A percentile compares a stretch with the other conserved stretches of the same genome.
phyloP scores from a whole-genome alignment of 169 alveolate species.

The Babesia ovata region DNA sequence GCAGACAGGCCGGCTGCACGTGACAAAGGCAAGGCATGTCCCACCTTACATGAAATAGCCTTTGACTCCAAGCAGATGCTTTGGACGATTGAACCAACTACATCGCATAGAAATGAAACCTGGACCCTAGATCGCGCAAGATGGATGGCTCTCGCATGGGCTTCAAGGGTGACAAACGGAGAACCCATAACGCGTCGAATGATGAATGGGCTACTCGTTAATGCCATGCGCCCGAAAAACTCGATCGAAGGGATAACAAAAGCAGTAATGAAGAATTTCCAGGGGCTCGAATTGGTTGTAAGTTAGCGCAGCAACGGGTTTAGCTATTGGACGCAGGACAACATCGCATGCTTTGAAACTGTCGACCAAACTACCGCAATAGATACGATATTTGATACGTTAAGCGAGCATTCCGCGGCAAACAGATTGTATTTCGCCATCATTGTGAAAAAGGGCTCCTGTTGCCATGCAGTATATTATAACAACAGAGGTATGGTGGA shows the following conservation, averaged over 20 bases:
- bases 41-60: not conserved
- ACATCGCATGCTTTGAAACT: conserved; percentile 39
- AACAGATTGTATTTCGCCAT: conserved; percentile 33
- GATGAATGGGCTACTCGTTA: conserved; percentile 30
- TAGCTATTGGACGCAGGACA: conserved; percentile 26
- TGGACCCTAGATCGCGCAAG: conserved; percentile 30
- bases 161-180: conserved; percentile 50
- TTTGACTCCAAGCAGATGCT: conserved; percentile 9
- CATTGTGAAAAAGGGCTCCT: conserved; percentile 9
- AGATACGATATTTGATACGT: conserved; percentile 37
- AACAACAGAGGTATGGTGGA: conserved; percentile 44
- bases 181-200: conserved; percentile 44
- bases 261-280: conserved; percentile 44
- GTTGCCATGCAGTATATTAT: conserved; percentile 40
- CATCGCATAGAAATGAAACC: not conserved
- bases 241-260: conserved; percentile 26
- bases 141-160: conserved; percentile 64
- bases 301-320: not conserved
- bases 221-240: conserved; percentile 29
- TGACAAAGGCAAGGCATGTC: conserved; percentile 22
- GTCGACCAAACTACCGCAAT: conserved; percentile 49
- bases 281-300: conserved; percentile 55
- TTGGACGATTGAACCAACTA: conserved; percentile 58
- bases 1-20: not conserved
- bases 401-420: conserved; percentile 17